Conservation (phyloP, 1,284 basidiomycete species). For the Sporisorium sorghi region DNA sequence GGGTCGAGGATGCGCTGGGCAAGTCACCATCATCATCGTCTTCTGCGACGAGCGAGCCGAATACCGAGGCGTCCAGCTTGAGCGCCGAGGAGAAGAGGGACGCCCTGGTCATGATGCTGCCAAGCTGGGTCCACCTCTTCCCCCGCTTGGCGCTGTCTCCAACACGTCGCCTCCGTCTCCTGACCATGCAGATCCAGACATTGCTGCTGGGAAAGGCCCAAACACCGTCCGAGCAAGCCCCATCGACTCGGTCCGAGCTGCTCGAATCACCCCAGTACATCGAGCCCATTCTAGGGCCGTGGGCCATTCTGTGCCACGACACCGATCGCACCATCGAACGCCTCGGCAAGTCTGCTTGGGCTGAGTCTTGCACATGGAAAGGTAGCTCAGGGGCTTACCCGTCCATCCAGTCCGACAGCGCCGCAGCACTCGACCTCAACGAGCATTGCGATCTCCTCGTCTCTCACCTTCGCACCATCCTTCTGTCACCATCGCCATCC, state of each 20-base stretch:
- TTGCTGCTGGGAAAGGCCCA: constrained; percentile 74
- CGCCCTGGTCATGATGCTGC: constrained; percentile 78
- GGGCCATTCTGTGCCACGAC: constrained; percentile 81
- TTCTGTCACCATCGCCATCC: constrained; percentile 53
- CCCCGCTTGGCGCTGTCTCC: constrained; percentile 84
- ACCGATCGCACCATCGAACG: constrained; percentile 76
- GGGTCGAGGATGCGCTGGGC: constrained; percentile 74
- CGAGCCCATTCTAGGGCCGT: constrained; percentile 81
- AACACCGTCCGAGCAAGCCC: neutral
- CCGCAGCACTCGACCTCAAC: constrained; percentile 20
- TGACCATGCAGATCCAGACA: constrained; percentile 79
- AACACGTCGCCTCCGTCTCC: constrained; percentile 79
- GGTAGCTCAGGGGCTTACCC: neutral
- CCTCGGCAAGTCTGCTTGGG: constrained; percentile 75
- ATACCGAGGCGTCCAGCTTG: constrained; percentile 27
- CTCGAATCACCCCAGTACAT: constrained; percentile 76
- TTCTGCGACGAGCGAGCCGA: constrained; percentile 63
- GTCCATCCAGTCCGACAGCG: neutral
- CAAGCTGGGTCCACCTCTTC: constrained; percentile 93
- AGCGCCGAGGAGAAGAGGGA: constrained; percentile 46
- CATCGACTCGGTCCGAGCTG: constrained; percentile 74
- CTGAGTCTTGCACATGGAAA: constrained; percentile 30
- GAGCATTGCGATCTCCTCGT: constrained; percentile 34
- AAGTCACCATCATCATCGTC: constrained; percentile 67
- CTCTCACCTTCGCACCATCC: constrained; percentile 48